Conservation (phyloP, 257 asterid genomes). For the Salvia splendens region DNA sequence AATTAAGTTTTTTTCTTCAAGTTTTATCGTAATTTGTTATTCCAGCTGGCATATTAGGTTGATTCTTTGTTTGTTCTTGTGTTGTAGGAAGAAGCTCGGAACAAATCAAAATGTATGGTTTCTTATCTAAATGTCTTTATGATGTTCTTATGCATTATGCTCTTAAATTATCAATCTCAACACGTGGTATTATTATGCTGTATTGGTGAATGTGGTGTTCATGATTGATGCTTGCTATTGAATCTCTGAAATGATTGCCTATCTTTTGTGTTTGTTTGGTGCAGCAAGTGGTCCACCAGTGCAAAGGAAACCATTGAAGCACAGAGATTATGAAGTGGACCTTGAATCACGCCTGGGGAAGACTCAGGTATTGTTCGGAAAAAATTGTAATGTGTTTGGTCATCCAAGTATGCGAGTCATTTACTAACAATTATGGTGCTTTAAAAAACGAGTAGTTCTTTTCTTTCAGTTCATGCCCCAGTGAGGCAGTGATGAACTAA, state of each 20-base stretch:
- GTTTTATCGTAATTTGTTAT: not conserved
- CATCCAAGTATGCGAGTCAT: not conserved
- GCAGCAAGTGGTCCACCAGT: conserved; percentile 92
- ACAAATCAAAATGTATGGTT: conserved; percentile 62
- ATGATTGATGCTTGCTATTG: conserved; percentile 19
- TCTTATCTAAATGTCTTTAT: conserved; percentile 1
- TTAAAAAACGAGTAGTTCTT: too few species aligned
- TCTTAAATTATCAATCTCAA: conserved; percentile 14
- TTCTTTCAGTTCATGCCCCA: not conserved
- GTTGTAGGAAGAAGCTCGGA: conserved; percentile 54
- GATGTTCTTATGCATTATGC: conserved; percentile 21
- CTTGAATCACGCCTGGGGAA: conserved; percentile 97
- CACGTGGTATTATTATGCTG: conserved; percentile 15
- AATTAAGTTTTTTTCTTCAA: not conserved
- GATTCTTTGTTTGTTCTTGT: conserved; percentile 16
- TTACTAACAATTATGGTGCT: conserved; percentile 5
- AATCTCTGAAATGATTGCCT: conserved; percentile 12
- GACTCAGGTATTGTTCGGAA: conserved; percentile 67
- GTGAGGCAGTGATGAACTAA: too few species aligned
- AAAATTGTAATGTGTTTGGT: conserved; percentile 6
- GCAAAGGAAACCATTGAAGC: conserved; percentile 97
- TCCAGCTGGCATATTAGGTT: conserved; percentile 17
- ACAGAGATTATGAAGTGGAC: conserved; percentile 95
- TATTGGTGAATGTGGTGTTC: conserved; percentile 13
- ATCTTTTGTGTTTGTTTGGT: conserved; percentile 24